phyloP scores from a whole-genome alignment of 768 basidiomycete genomes.

The Sporobolomyces phaffii region DNA sequence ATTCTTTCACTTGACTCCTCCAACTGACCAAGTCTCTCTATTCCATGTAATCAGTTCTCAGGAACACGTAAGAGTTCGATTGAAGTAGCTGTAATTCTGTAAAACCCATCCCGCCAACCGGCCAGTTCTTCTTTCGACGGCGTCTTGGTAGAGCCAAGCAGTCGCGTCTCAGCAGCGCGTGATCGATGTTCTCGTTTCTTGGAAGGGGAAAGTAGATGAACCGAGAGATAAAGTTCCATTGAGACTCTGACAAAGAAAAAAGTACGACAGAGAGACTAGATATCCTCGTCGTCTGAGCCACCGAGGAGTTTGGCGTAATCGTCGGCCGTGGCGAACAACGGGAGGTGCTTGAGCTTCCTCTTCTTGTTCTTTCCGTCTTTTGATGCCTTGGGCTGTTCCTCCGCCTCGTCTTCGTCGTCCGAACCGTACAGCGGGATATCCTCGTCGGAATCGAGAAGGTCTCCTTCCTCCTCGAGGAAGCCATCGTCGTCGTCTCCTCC shows the following conservation, averaged over 20 bases:
- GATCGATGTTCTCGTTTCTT: no score
- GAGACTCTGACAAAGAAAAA: background rate
- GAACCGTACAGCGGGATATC: slow-evolving; percentile 26
- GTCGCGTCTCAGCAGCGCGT: no score
- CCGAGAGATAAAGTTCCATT: no score
- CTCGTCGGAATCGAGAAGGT: slow-evolving; percentile 32
- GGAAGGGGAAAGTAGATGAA: no score
- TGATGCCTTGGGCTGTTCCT: background rate
- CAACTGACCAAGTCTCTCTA: no score
- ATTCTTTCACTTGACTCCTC: no score
- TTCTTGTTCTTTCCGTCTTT: slow-evolving; percentile 36
- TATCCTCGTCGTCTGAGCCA: slow-evolving; percentile 35
- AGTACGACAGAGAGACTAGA: background rate
- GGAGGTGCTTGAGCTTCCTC: slow-evolving; percentile 41
- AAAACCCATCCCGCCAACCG: no score
- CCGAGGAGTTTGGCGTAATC: slow-evolving; percentile 41
- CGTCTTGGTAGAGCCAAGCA: no score
- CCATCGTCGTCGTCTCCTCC: slow-evolving; percentile 33
- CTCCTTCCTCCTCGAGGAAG: slow-evolving; percentile 38
- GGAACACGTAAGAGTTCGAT: slow-evolving; percentile 27
- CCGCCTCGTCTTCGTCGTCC: slow-evolving; percentile 29
- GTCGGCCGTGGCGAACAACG: slow-evolving; percentile 40
- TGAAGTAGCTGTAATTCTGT: background rate
- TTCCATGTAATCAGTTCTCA: no score
- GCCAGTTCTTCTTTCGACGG: no score